Evolutionary conservation across 371 early-diverging fungal species (phyloP).

Genomic region (Mortierella sp.): DNA sequence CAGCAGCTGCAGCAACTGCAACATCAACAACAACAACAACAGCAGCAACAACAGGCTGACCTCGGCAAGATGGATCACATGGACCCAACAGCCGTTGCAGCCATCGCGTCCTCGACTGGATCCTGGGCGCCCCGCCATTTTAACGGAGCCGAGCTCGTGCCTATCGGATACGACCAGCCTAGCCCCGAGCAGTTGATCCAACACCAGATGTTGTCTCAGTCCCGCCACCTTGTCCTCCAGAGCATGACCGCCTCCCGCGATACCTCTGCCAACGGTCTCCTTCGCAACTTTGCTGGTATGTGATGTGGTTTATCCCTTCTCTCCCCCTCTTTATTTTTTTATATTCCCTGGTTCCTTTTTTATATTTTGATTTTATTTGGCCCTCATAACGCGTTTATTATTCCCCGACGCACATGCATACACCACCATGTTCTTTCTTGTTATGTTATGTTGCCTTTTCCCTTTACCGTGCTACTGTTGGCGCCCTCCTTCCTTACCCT

Average conservation of each 20-base stretch:
- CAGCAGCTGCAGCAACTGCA: neutral
- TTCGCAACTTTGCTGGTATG: conserved; percentile 21
- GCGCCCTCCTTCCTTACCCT: neutral
- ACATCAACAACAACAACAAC: neutral
- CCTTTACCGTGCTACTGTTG: neutral
- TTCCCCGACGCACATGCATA: neutral
- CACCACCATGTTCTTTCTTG: neutral
- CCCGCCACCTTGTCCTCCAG: conserved; percentile 43
- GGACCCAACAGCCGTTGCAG: conserved; percentile 20
- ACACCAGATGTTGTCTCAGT: conserved; percentile 50
- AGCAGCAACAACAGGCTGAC: conserved; percentile 2
- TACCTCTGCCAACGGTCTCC: conserved; percentile 3
- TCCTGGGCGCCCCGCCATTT: conserved; percentile 30
- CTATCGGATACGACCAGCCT: conserved; percentile 37
- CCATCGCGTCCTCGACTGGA: conserved; percentile 11
- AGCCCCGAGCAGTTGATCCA: conserved; percentile 51
- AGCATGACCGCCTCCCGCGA: conserved; percentile 31
- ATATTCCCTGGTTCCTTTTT: neutral
- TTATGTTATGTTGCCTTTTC: neutral
- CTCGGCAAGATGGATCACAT: conserved; percentile 23
- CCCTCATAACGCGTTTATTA: neutral
- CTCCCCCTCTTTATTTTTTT: conserved; percentile 3
- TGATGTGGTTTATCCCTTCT: neutral
- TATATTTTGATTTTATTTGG: neutral
- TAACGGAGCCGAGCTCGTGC: conserved; percentile 25